Base-by-base conservation (phyloP, 371 early-diverging fungal species). In the Coemansia sp. region DNA sequence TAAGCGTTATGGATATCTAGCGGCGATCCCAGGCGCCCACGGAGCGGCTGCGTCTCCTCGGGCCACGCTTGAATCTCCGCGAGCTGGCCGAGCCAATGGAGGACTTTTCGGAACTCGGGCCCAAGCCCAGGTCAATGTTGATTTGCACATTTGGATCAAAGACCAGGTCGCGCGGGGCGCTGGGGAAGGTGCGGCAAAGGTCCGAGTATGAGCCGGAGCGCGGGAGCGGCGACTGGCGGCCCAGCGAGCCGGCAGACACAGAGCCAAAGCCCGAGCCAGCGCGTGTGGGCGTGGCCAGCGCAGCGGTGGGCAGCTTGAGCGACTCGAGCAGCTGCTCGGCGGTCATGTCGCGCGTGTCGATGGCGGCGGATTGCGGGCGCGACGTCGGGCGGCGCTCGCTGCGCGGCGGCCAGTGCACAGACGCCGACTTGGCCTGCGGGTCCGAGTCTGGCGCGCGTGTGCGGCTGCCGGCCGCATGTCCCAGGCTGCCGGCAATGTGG, bases 301-400 rank as follows among this genome's bases (percentile, higher is more conserved):
- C 33, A 4, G 20, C 39, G 43, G 33, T 34, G 11, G 66, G 75
- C 34, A 74, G 63, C 39, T 69, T 69, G 10, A 74, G 63, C 36
- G 75, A 69, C 53, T 74, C 71, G 26, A 74, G 54, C 16, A 74
- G 66, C 43, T 74, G 49, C 43, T 74, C 75, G 30, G 75, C 59
- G 4, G 75, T 74, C 66, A 74, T 70, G 14, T 61, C 69, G n/a
- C 48, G 56, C 9, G 59, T 33, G 30, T 63, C 68, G 6, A 65
- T 54, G 8, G 47, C 31, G 9, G 36, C 53, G 36, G 66, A 66
- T 12, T 43, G 49, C 4, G 68, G 39, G 5, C 65, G 53, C 40
- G 68, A 57, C 41, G 58, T 8, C 10, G 63, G n/a, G 20, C 51
- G 50, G 4, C 66, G 62, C 31, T 50, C 49, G 38, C 57, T 43